Percentiles rank a stretch among this genome's conserved stretches.
These are phyloP conservation scores for Kodamaea lidongshanica DNA, from an alignment of 805 yeast species.

Conservation along the genomic window DNA sequence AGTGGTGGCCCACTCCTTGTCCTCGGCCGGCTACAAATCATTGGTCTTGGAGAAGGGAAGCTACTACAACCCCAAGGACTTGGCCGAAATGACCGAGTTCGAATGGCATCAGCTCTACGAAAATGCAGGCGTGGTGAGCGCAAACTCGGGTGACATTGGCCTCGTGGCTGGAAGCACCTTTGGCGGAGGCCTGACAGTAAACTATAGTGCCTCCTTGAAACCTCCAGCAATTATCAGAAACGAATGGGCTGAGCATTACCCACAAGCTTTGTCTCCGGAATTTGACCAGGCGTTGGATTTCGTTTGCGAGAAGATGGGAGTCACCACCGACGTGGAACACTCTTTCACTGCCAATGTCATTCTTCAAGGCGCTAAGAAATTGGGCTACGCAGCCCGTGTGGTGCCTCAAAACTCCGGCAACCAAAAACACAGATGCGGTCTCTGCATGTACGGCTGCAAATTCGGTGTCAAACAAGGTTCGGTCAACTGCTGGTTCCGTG, in stretches of 20 bases:
- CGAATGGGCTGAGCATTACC: conserved; percentile 44
- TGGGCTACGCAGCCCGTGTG: conserved; percentile 36
- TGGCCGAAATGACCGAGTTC: conserved; percentile 26
- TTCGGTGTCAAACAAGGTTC: conserved; percentile 48
- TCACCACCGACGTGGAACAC: conserved; percentile 35
- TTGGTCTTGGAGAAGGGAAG: conserved; percentile 48
- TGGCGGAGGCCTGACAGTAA: conserved; percentile 54
- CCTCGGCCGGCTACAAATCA: conserved; percentile 35
- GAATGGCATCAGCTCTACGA: conserved; percentile 39
- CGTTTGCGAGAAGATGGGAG: conserved; percentile 46
- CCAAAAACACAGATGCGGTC: conserved; percentile 39
- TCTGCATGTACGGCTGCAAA: conserved; percentile 44
- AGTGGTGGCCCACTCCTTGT: conserved; percentile 43
- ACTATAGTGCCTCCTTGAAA: conserved; percentile 49
- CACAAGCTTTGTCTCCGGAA: conserved; percentile 39
- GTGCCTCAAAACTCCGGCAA: conserved; percentile 45
- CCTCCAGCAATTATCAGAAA: conserved; percentile 45
- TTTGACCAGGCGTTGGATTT: conserved; percentile 42
- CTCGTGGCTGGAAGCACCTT: conserved; percentile 47
- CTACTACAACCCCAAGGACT: conserved; percentile 31
- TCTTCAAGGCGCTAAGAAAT: conserved; percentile 37
- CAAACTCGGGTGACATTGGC: conserved; percentile 27
- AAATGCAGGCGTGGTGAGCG: conserved; percentile 28
- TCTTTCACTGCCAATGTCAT: conserved; percentile 39
- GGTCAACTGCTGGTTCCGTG: conserved; percentile 42